Percentiles rank a stretch among this genome's conserved stretches.
phyloP scores from a whole-genome alignment of 305 asterid genomes.

The Solanum chacoense region DNA sequence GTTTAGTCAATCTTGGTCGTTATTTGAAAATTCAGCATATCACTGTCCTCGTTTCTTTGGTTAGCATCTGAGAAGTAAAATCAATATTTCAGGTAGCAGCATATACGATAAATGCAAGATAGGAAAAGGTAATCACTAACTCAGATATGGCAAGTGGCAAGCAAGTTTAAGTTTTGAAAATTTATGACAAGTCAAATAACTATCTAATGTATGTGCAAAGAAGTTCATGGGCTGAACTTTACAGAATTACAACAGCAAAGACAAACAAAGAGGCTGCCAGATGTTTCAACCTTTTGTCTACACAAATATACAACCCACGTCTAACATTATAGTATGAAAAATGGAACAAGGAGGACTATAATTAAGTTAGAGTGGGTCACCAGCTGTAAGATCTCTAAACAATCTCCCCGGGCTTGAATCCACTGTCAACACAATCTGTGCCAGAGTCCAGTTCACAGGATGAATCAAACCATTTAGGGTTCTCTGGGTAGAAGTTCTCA shows the following conservation, averaged over 20 bases:
- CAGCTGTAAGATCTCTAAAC: constrained; percentile 43
- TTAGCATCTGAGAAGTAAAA: neutral
- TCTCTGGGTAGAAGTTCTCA: constrained; percentile 75
- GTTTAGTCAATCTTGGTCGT: neutral
- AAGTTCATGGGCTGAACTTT: constrained; percentile 45
- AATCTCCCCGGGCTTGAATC: constrained; percentile 69
- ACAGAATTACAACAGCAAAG: constrained; percentile 52
- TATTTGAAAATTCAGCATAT: neutral
- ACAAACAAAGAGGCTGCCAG: constrained; percentile 29
- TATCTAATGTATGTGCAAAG: constrained; percentile 54
- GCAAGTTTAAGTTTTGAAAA: constrained; percentile 4
- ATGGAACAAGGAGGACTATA: constrained; percentile 24
- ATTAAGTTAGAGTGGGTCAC: constrained; percentile 44
- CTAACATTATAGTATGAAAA: constrained; percentile 27
- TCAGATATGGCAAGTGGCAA: neutral
- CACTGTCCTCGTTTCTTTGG: neutral
- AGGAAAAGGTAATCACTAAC: neutral
- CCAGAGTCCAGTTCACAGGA: constrained; percentile 79
- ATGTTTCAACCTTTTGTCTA: constrained; percentile 32
- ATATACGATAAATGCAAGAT: neutral
- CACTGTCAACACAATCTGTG: constrained; percentile 66
- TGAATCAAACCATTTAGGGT: constrained; percentile 93
- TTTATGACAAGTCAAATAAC: constrained; percentile 23
- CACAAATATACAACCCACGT: constrained; percentile 55
- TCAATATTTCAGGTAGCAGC: neutral